phyloP scores from a whole-genome alignment of 208 protist species.

The Angomonas deanei region DNA sequence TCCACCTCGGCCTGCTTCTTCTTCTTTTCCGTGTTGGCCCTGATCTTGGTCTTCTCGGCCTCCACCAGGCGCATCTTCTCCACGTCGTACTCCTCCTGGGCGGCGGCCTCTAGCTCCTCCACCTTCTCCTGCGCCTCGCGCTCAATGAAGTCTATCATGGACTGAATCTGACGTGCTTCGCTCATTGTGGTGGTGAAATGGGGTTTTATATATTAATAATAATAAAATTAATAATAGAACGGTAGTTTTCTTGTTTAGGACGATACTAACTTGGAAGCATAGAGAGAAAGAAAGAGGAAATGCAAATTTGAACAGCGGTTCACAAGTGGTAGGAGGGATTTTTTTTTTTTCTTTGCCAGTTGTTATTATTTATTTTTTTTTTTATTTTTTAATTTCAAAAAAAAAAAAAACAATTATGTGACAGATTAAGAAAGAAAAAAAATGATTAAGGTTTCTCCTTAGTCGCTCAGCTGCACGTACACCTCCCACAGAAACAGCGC shows the following conservation, averaged over 20 bases:
- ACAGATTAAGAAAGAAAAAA: not conserved
- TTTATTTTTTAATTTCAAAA: no score
- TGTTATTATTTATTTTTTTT: no score
- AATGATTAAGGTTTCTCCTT: not conserved
- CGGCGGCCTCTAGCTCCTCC: conserved; percentile 81
- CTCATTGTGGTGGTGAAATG: conserved; percentile 43
- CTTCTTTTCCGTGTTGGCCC: conserved; percentile 61
- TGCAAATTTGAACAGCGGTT: no score
- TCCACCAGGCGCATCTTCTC: conserved; percentile 88
- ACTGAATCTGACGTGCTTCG: conserved; percentile 88
- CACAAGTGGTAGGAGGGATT: no score
- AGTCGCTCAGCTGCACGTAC: not conserved
- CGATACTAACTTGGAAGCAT: not conserved
- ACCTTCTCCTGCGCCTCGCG: conserved; percentile 89
- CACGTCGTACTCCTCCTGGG: conserved; percentile 88
- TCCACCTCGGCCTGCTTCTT: conserved; percentile 84
- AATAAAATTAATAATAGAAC: no score
- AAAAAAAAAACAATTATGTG: conserved; percentile 13
- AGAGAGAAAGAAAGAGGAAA: not conserved
- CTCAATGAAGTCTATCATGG: conserved; percentile 93
- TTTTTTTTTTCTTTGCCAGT: no score
- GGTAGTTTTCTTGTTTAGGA: no score
- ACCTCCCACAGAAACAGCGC: conserved; percentile 29
- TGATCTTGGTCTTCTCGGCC: conserved; percentile 81
- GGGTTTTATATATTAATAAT: not conserved